phyloP scores from a whole-genome alignment of 768 basidiomycete species.

The Rhodocollybia butyracea region DNA sequence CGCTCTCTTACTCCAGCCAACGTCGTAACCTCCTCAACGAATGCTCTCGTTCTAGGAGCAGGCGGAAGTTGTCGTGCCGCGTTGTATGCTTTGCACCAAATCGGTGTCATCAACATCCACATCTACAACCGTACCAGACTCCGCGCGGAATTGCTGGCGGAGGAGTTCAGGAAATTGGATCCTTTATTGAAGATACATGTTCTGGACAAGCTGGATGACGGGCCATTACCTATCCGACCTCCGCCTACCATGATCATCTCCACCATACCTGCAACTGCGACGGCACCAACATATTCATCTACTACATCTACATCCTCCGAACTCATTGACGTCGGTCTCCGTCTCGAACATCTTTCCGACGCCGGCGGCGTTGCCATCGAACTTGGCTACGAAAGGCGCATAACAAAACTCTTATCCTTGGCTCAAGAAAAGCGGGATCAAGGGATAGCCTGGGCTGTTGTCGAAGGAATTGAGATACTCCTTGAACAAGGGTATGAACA shows the following conservation, averaged over 20 bases:
- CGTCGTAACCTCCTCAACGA: constrained; percentile 25
- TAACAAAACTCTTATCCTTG: constrained; percentile 59
- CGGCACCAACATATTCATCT: no score
- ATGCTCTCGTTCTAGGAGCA: constrained; percentile 71
- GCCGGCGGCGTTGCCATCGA: constrained; percentile 54
- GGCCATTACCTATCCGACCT: constrained; percentile 31
- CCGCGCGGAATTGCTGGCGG: constrained; percentile 56
- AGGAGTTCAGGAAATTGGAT: constrained; percentile 42
- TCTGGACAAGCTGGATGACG: constrained; percentile 46
- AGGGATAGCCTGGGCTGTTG: constrained; percentile 45
- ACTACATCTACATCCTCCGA: constrained; percentile 28
- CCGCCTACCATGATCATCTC: constrained; percentile 40
- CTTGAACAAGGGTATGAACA: constrained; percentile 72
- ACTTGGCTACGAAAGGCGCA: constrained; percentile 69
- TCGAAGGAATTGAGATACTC: constrained; percentile 61
- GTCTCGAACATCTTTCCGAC: constrained; percentile 35
- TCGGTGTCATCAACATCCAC: constrained; percentile 59
- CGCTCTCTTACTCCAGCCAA: constrained; percentile 30
- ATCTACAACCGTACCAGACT: constrained; percentile 67
- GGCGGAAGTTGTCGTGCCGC: constrained; percentile 81
- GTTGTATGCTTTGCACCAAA: constrained; percentile 64
- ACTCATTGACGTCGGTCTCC: constrained; percentile 40
- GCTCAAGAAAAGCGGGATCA: constrained; percentile 36
- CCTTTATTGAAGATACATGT: constrained; percentile 49
- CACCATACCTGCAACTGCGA: background rate